Percentiles rank a stretch among this genome's conserved stretches.
phyloP scores from a whole-genome alignment of 1,139 yeast species.

The Blastobotrys serpentis region DNA sequence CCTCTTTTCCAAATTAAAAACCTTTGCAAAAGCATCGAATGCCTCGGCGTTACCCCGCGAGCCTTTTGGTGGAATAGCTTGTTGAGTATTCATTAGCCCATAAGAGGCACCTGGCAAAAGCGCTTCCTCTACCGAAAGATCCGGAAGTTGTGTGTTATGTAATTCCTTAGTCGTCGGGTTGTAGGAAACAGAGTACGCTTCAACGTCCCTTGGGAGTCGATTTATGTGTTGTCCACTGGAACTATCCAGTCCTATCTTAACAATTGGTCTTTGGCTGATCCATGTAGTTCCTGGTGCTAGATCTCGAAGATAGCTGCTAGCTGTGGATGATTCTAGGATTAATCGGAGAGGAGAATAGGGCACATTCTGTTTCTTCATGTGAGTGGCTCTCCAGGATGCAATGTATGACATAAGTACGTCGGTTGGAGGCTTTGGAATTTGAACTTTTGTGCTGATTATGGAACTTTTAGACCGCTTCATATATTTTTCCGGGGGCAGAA shows the following conservation, averaged over 20 bases:
- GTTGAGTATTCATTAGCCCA: background rate
- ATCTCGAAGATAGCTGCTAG: constrained; percentile 17
- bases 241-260: constrained; percentile 5
- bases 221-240: constrained; percentile 2
- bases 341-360: constrained; percentile 21
- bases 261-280: constrained; percentile 16
- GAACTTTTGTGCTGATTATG: constrained; percentile 9
- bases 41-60: background rate
- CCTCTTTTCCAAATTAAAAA: constrained; percentile 4
- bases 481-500: constrained; percentile 17
- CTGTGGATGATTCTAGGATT: constrained; percentile 23
- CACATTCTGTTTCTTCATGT: constrained; percentile 15
- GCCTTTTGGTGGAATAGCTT: background rate
- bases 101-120: constrained; percentile 2
- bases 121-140: constrained; percentile 1
- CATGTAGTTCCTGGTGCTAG: constrained; percentile 15
- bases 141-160: constrained; percentile 16
- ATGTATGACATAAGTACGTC: constrained; percentile 26
- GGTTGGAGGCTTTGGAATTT: constrained; percentile 16
- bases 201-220: constrained; percentile 12
- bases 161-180: constrained; percentile 16
- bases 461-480: constrained; percentile 8
- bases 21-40: constrained; percentile 7
- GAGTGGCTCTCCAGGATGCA: constrained; percentile 25
- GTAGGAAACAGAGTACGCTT: constrained; percentile 3